Percentiles rank a stretch among this genome's conserved stretches.
These are phyloP conservation scores for Saxispiralis lemnorum DNA, from an alignment of 495 filamentous ascomycete species.

Conservation along the genomic window DNA sequence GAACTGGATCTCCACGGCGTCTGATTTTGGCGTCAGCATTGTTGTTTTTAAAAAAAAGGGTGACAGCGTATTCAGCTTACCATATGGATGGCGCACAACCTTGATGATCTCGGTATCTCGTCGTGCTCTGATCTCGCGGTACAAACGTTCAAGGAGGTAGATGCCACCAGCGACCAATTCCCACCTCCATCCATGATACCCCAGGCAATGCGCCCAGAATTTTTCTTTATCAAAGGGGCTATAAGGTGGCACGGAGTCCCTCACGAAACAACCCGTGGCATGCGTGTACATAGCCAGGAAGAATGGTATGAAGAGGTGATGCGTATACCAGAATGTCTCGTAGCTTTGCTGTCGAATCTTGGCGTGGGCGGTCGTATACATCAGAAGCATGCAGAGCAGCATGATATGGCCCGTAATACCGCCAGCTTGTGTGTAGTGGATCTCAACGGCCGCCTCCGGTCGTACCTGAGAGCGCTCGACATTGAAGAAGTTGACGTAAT, in stretches of 20 bases:
- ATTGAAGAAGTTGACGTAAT: conserved; percentile 98
- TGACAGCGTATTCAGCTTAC: too few relatives aligned
- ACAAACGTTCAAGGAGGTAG: conserved; percentile 77
- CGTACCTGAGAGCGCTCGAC: conserved; percentile 76
- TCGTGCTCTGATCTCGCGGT: conserved; percentile 70
- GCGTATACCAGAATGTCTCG: conserved; percentile 98
- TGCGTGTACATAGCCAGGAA: conserved; percentile 87
- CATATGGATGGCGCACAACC: conserved; percentile 93
- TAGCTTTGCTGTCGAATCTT: conserved; percentile 92
- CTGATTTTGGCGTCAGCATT: conserved; percentile 34
- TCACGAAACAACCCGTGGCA: conserved; percentile 79
- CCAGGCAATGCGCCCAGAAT: conserved; percentile 89
- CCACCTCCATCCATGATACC: conserved; percentile 96
- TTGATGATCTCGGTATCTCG: conserved; percentile 76
- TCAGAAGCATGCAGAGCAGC: conserved; percentile 94
- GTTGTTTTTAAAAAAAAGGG: background rate
- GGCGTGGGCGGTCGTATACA: conserved; percentile 90
- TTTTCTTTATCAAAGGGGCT: conserved; percentile 65
- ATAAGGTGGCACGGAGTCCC: conserved; percentile 37
- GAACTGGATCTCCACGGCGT: conserved; percentile 95
- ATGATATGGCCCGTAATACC: conserved; percentile 96
- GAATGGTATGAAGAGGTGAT: conserved; percentile 95
- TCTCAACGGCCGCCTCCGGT: conserved; percentile 64
- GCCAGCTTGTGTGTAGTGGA: conserved; percentile 77
- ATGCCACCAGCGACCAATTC: conserved; percentile 73